These are phyloP conservation scores for Ulvella scutata DNA, from an alignment of 139 green algal genomes.

Conservation along the genomic window DNA sequence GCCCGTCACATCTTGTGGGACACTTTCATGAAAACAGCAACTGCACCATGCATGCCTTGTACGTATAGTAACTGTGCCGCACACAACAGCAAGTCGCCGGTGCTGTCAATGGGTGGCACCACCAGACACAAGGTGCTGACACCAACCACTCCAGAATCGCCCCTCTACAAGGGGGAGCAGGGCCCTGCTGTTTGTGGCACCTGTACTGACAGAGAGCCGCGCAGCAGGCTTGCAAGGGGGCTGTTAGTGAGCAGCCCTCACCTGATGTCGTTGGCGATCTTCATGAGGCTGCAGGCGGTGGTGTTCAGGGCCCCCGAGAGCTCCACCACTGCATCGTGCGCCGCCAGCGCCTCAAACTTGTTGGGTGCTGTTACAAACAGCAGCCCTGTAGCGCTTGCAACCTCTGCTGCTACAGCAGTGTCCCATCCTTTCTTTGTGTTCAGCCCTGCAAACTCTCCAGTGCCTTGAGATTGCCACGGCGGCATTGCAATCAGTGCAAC, in stretches of 20 bases:
- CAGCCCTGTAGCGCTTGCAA: conserved; percentile 67
- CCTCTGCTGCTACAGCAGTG: conserved; percentile 49
- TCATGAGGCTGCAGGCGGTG: conserved; percentile 79
- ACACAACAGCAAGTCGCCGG: no score
- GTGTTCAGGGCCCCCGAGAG: conserved; percentile 74
- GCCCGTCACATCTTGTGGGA: no score
- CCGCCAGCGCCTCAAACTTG: conserved; percentile 94
- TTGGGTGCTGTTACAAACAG: conserved; percentile 85
- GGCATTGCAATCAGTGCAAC: conserved; percentile 51
- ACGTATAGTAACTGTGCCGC: no score
- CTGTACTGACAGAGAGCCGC: no score
- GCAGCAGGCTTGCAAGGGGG: no score
- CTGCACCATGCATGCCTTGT: no score
- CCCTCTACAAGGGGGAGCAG: no score
- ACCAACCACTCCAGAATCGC: no score
- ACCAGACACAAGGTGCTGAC: no score
- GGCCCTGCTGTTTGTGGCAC: no score
- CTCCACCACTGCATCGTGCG: conserved; percentile 83
- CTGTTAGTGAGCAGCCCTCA: conserved; percentile 33
- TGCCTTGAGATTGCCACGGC: conserved; percentile 77
- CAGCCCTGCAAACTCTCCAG: conserved; percentile 88
- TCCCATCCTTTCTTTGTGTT: conserved; percentile 79
- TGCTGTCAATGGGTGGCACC: no score
- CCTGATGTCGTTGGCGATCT: conserved; percentile 82
- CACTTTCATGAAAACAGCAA: background rate